Percentiles rank a stretch among this genome's conserved stretches.
phyloP scores from a whole-genome alignment of 306 rosid species.

The Quercus rubra region DNA sequence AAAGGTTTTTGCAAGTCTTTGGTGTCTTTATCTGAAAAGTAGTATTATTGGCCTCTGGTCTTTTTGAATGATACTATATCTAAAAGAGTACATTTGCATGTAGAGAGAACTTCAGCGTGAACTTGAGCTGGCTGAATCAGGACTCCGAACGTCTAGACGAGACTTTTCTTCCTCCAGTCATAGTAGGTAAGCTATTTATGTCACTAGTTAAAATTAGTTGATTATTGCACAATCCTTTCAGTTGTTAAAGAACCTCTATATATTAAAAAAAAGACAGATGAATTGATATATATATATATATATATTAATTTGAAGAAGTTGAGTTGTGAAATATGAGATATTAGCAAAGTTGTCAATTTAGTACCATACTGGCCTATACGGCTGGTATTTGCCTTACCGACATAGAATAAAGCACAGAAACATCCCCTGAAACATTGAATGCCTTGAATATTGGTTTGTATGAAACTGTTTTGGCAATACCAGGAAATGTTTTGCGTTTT shows the following conservation, averaged over 20 bases:
- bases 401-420: too few relatives aligned
- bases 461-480: too few relatives aligned
- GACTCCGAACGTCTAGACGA: constrained; percentile 73
- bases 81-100: constrained; percentile 19
- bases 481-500: too few relatives aligned
- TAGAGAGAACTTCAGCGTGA: constrained; percentile 96
- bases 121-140: constrained; percentile 89
- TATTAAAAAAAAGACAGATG: neutral
- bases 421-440: too few relatives aligned
- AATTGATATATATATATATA: neutral
- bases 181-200: constrained; percentile 47
- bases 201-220: neutral
- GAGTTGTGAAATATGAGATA: too few relatives aligned
- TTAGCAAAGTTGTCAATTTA: too few relatives aligned
- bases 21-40: neutral
- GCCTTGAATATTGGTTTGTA: too few relatives aligned
- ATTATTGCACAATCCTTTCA: neutral
- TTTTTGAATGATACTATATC: neutral
- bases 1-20: neutral
- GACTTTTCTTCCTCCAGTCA: constrained; percentile 74
- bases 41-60: neutral
- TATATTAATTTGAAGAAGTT: too few relatives aligned
- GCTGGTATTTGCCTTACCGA: too few relatives aligned
- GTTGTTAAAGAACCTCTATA: neutral
- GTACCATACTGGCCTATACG: too few relatives aligned